These are phyloP conservation scores for Simplicillium aogashimaense DNA, from an alignment of 2,329 filamentous ascomycete species.

Conservation along the genomic window DNA sequence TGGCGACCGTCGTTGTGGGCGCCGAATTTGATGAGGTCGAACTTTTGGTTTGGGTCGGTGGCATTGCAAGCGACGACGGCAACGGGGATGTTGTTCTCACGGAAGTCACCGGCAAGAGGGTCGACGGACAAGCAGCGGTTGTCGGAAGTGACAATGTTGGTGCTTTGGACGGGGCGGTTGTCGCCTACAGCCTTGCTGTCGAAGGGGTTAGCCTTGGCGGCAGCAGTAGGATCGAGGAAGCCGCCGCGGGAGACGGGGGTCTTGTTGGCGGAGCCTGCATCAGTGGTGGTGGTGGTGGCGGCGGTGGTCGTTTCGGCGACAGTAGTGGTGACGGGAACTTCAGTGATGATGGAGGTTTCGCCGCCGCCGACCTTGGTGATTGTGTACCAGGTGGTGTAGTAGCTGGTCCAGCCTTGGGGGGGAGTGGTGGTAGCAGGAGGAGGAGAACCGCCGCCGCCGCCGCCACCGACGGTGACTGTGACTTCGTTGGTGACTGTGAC, in stretches of 20 bases:
- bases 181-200: constrained; percentile 30
- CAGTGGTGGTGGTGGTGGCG: constrained; percentile 2
- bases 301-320: constrained; percentile 2
- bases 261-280: constrained; percentile 21
- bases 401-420: neutral
- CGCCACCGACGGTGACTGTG: constrained; percentile 1
- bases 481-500: constrained; percentile 4
- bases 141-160: constrained; percentile 34
- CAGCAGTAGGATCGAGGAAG: constrained; percentile 37
- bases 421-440: neutral
- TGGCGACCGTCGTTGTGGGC: constrained; percentile 34
- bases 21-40: constrained; percentile 39
- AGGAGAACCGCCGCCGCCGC: neutral
- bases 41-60: constrained; percentile 34
- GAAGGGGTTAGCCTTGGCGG: constrained; percentile 31
- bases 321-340: neutral
- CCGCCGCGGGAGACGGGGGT: constrained; percentile 41
- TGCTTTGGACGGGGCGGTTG: constrained; percentile 28
- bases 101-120: constrained; percentile 42
- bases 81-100: constrained; percentile 42
- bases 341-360: neutral
- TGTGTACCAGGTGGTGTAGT: neutral
- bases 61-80: constrained; percentile 32
- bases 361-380: neutral
- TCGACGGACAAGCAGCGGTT: constrained; percentile 42